These are phyloP conservation scores for Medicago lupulina DNA, from an alignment of 306 rosid species.

Conservation along the genomic window DNA sequence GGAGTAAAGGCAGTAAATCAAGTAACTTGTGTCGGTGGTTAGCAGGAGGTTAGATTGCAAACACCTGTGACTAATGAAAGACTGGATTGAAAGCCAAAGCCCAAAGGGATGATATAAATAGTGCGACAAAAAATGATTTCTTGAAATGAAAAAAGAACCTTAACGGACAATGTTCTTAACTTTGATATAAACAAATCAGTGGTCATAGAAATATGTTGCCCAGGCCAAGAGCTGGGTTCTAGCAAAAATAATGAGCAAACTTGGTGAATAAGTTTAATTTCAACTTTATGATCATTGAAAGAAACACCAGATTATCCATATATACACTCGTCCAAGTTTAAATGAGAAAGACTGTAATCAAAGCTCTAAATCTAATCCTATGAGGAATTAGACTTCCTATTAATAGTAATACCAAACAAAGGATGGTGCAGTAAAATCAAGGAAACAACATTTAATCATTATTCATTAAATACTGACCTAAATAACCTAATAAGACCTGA, in stretches of 20 bases:
- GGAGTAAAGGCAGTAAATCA: conserved; percentile 13
- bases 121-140: not conserved
- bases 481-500: conserved; percentile 17
- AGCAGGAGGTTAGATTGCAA: not conserved
- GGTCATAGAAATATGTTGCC: not conserved
- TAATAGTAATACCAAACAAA: conserved; percentile 12
- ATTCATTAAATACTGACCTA: conserved; percentile 17
- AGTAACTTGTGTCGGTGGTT: not conserved
- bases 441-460: conserved; percentile 27
- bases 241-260: conserved; percentile 10
- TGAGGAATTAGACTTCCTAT: conserved; percentile 14
- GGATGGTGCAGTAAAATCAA: conserved; percentile 22
- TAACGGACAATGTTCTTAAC: not conserved
- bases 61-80: not conserved
- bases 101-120: not conserved
- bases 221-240: not conserved
- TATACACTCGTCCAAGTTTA: conserved; percentile 10
- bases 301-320: conserved; percentile 3
- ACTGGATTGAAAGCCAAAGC: not conserved
- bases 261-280: not conserved
- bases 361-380: conserved; percentile 31
- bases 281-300: not conserved
- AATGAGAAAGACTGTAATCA: not conserved
- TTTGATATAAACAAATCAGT: conserved; percentile 28
- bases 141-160: conserved; percentile 16